Percentiles rank a stretch among this genome's conserved stretches.
Evolutionary conservation across 371 early-diverging fungal species (phyloP).

Genomic region (Gilbertella persicaria): DNA sequence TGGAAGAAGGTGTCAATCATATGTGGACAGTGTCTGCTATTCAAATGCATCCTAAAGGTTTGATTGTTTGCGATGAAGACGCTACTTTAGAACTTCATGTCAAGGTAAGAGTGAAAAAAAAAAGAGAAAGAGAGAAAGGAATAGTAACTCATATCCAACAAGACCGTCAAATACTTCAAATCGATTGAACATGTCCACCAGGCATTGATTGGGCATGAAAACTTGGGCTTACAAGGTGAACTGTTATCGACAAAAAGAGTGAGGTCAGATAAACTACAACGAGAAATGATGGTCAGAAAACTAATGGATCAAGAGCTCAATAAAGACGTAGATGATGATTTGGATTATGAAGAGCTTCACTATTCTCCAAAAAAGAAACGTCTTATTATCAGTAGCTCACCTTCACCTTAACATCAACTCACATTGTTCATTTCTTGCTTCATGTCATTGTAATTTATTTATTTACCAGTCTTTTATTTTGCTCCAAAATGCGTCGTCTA

Average conservation of each 20-base stretch:
- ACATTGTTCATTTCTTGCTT: neutral
- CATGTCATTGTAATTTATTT: neutral
- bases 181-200: conserved; percentile 85
- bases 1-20: conserved; percentile 82
- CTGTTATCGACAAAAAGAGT: conserved; percentile 21
- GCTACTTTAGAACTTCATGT: conserved; percentile 77
- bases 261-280: conserved; percentile 12
- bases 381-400: conserved; percentile 4
- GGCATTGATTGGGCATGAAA: conserved; percentile 76
- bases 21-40: conserved; percentile 89
- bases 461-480: conserved; percentile 32
- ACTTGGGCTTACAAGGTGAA: conserved; percentile 75
- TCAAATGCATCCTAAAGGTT: conserved; percentile 77
- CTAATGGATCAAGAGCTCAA: conserved; percentile 13
- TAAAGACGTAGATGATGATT: conserved; percentile 13
- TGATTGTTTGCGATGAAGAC: conserved; percentile 88
- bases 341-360: conserved; percentile 1
- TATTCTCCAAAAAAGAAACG: conserved; percentile 23
- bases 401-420: conserved; percentile 10
- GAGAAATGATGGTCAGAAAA: conserved; percentile 25
- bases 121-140: neutral
- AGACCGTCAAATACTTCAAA: conserved; percentile 86
- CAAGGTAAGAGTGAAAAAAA: conserved; percentile 33
- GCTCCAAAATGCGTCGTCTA: conserved; percentile 43
- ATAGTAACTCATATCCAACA: neutral